Evolutionary conservation across 2,329 filamentous ascomycete species (phyloP), one percentile per base, ranked within the genome.

Genomic region (Colletotrichum sp.): DNA sequence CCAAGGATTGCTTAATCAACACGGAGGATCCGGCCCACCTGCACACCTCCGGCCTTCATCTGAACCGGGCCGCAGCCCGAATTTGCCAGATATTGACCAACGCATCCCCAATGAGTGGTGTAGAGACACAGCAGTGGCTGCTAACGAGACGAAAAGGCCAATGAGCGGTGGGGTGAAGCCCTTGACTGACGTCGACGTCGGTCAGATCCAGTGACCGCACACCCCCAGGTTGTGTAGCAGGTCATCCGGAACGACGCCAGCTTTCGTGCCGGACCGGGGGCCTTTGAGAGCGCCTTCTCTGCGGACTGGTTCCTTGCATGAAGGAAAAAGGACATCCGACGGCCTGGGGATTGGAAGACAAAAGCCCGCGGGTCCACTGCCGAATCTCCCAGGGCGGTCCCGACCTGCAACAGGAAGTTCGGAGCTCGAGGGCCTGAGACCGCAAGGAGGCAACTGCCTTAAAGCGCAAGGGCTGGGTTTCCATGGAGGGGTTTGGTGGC

Each of bases 241-340:
- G 59, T 52, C 44, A 49, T 26, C 30, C 72, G 72, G 72, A 75
- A 75, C 68, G 26, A 52, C 62, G 60, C 60, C 60, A 66, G 62
- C 36, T 60, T 55, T 26, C 39, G 28, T 72, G 69, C 72, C 72
- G 72, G 44, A 55, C 68, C 15, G n/a, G 72, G 72, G 62, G 39
- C 34, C 24, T 44, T 64, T 32, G 34, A n/a, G 26, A 63, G 59
- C 52, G 24, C 39, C 60, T 36, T 32, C 24, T 55, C 36, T 36
- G 57, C 24, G 64, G 57, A 26, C 32, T 39, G 73, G 28, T 76
- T 73, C 64, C 63, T 68, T 76, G 69, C 73, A 76, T 73, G 32
- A 64, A 26, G 70, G 63, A 69, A 68, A 73, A 26, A 15, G 59
- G 57, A 21, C 16, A 69, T 69, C 64, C 73, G 64, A 39, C 24